Evolutionary conservation across 2,329 filamentous ascomycete genomes (phyloP), one percentile per base, ranked within the genome.

Genomic region (Fusarium abutilonis): DNA sequence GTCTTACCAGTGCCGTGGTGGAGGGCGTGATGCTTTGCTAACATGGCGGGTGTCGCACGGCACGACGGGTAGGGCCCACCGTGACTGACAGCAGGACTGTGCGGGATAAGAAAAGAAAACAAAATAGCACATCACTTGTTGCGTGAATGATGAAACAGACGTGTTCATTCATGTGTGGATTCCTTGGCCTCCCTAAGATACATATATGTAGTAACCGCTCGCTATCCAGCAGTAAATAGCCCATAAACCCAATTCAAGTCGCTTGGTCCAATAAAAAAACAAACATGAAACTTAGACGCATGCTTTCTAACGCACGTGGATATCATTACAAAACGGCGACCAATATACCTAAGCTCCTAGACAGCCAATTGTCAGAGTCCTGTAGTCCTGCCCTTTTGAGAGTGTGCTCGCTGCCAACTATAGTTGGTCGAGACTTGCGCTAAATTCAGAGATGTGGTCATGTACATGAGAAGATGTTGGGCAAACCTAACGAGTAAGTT

Each of bases 401-500:
- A 52, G 11, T 32, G 52, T 54, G 51, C 44, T 62, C 65, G 52
- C 36, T 39, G 53, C 56, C 53, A 35, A 44, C 41, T 40, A 41
- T 40, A 23, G n/a, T 46, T 47, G 43, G 50, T 56, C 39, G 49
- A 55, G 45, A 45, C 52, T 64, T 64, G 63, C 61, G 61, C 61
- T 62, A 56, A 65, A 55, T 47, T 44, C 39, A 58, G 59, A 45
- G 46, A 45, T 40, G 39, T 51, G 51, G 55, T 41, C 51, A 63
- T 66, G 49, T 66, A 67, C 46, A 44, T 42, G 52, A 52, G 43
- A 60, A 69, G 46, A 46, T 49, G 47, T 36, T 46, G 29, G 11
- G 17, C 14, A 47, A 36, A 10, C 19, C 6, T 23, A 19, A 86
- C 46, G 78, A 80, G 70, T 86, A 81, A 7, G 72, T 68, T 77